Conservation (phyloP, 345 rosid genomes). For the Hibiscus syriacus region DNA sequence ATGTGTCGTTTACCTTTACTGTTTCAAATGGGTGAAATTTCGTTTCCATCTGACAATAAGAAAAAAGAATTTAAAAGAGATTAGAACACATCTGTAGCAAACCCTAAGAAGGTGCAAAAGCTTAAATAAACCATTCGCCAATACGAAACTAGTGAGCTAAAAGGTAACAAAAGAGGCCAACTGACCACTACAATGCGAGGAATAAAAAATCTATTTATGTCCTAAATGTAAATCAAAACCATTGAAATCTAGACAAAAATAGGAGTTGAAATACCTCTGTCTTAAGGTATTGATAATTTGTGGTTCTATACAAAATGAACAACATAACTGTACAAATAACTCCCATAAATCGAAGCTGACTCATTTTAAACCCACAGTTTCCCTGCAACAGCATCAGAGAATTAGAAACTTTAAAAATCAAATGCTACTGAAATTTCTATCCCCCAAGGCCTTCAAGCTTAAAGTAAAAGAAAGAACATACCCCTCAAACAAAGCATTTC, state of each 20-base stretch:
- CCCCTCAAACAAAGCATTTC: conserved; percentile 60
- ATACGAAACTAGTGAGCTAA: neutral
- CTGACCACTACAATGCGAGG: neutral
- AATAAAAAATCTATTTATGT: neutral
- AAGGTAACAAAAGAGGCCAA: neutral
- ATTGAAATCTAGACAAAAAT: neutral
- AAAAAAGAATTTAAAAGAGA: conserved; percentile 10
- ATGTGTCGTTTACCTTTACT: conserved; percentile 38
- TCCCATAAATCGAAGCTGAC: conserved; percentile 59
- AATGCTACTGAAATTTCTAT: neutral
- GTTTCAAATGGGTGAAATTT: conserved; percentile 49
- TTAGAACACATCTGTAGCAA: neutral
- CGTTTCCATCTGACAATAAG: conserved; percentile 58
- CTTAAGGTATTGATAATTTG: conserved; percentile 60
- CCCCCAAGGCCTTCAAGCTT: neutral
- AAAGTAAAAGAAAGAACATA: conserved; percentile 18
- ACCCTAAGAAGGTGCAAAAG: neutral
- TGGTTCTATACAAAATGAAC: conserved; percentile 86
- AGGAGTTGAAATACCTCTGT: conserved; percentile 49
- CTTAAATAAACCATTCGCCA: too few relatives aligned
- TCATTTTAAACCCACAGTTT: conserved; percentile 62
- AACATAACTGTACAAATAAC: conserved; percentile 60
- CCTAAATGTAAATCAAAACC: neutral
- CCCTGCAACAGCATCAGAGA: conserved; percentile 36
- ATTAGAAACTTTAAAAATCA: neutral